Evolutionary conservation across 805 yeast genomes (phyloP), one percentile per base, ranked within the genome.

Genomic region (Candida ficus): DNA sequence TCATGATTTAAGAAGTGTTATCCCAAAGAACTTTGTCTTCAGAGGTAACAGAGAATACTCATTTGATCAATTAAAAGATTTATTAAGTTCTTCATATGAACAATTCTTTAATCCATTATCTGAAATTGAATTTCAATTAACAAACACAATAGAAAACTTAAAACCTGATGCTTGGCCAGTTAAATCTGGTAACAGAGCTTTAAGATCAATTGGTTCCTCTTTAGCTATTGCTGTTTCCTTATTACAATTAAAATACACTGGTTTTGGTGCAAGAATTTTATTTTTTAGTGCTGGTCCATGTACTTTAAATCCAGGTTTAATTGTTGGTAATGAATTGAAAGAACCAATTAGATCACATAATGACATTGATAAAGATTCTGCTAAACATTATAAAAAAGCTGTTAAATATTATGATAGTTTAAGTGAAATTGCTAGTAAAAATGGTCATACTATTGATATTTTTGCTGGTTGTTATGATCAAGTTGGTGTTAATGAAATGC

Each of bases 301-400:
- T 61, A 93, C 99, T 34, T 80, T 84, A 58, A 84, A 83, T 34
- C 98, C 99, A 11, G 99, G 99, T 53, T 69, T 86, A 60, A 88
- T 93, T 50, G 99, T 93, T 22, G 87, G 91, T 33, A 79, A 83
- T 19, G 93, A 89, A 62, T 74, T 93, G 61, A 85, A 86, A 60
- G 99, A 93, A 64, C 96, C 99, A 36, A 84, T 93, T 54, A 80
- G 99, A 70, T 93, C 99, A 8, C 99, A 93, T 66, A 87, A 85
- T 57, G 99, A 93, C 61, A 86, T 93, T 50, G 98, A 93, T 62
- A 81, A 89, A 50, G 97, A 91, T 54, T 64, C 74, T 37, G 95
- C 96, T 41, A 82, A 82, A 57, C 95, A 89, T 61, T 86, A 80
- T 67, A 83, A 85, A 57, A 86, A 85, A 61, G 95, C 96, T 9